Conservation (phyloP, 352 stramenopile genomes). For the Saprolegnia parasitica region DNA sequence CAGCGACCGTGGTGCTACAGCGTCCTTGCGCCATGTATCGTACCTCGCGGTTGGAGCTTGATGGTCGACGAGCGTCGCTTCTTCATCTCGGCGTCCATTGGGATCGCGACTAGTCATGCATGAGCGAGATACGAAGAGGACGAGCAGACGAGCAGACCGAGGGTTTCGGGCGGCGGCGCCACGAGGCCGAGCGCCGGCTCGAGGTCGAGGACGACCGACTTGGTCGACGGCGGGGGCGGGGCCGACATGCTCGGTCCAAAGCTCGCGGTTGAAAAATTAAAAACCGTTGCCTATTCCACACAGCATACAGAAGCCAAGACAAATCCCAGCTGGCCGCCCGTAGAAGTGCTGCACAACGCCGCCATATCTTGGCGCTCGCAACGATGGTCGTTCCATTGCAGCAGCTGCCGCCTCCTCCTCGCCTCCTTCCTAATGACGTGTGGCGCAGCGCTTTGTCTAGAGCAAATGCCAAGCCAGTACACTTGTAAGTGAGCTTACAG, state of each 20-base stretch:
- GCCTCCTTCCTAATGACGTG: too few relatives aligned
- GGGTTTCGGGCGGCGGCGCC: neutral
- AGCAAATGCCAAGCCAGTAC: too few relatives aligned
- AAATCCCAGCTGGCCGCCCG: neutral
- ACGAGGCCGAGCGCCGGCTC: neutral
- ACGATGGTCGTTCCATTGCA: too few relatives aligned
- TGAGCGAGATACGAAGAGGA: neutral
- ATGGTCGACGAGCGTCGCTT: conserved; percentile 20
- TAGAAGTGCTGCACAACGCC: neutral
- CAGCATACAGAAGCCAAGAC: neutral
- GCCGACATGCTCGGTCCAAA: neutral
- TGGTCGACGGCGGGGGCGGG: too few relatives aligned
- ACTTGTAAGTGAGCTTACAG: too few relatives aligned
- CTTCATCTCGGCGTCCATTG: conserved; percentile 3
- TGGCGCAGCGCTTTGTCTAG: too few relatives aligned
- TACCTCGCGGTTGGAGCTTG: conserved; percentile 21
- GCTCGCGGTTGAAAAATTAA: neutral
- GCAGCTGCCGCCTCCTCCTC: too few relatives aligned
- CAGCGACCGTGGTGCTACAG: neutral
- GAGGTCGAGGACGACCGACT: neutral
- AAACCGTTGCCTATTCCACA: neutral
- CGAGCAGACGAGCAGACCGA: neutral
- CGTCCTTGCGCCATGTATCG: neutral
- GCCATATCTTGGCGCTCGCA: neutral
- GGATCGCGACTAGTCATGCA: neutral